Base-by-base conservation (phyloP, 1,284 basidiomycete species). In the Cutaneotrichosporon curvatum region DNA sequence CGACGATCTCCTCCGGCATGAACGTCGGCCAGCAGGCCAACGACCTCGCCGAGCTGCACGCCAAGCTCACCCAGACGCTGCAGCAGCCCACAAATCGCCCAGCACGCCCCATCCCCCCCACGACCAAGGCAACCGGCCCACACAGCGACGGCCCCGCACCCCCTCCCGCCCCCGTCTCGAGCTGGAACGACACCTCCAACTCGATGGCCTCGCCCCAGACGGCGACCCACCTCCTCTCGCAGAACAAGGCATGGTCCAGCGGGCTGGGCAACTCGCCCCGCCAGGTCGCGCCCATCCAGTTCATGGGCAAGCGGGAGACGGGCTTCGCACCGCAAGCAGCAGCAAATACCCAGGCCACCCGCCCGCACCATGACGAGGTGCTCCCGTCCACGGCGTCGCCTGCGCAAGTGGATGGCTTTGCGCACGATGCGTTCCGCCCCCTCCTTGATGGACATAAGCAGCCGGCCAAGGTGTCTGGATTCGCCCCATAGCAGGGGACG, bases 141-240 rank as follows among this genome's bases (percentile, higher is more conserved):
- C 57, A 32, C 53, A 47, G 40, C 22, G 22, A 40, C 10, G 62
- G 58, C 8, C 59, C 66, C 15, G 37, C 62, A 8, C 62, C 63
- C 2, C 67, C 65, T 5, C 67, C 67, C 8, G 65, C 67, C 1
- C 67, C 67, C 2, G 65, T 61, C 4, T 64, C 62, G 21, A 63
- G 61, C n/a, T 70, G 64, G 64, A 70, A 68, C 55, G 58, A 61
- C 20, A 56, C 57, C 7, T 18, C 34, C 4, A 32, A 33, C 4
- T 11, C 37, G 15, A 28, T 28, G 12, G 38, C 32, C 19, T 19
- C 35, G 18, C 55, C 60, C 22, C 55, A 48, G 28, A 49, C 34
- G 20, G 52, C 47, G 22, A 50, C 47, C 22, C 45, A 47, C 35
- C 31, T 48, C 25, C 40, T 53, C 9, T 41, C 37, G 21, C 35